A percentile compares a stretch with the other conserved stretches of the same genome.
These are phyloP conservation scores for Prunella vulgaris DNA, from an alignment of 257 asterid species.

Conservation along the genomic window DNA sequence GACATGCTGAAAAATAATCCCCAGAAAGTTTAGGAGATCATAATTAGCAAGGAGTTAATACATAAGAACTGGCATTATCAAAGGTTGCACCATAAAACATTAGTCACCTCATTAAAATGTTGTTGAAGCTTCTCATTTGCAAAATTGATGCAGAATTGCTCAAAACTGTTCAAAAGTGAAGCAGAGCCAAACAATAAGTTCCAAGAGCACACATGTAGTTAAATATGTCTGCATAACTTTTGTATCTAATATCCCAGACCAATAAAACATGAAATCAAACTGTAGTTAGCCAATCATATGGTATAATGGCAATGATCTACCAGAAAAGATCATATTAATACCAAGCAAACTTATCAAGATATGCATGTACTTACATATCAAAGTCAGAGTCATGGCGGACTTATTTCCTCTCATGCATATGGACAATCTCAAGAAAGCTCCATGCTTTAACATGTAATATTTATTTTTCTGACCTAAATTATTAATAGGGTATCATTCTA, in stretches of 20 bases:
- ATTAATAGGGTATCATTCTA: not conserved
- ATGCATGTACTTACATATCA: not conserved
- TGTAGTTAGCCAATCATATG: not conserved
- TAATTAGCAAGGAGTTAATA: constrained; percentile 12
- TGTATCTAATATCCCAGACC: not conserved
- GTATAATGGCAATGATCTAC: not conserved
- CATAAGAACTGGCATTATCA: constrained; percentile 22
- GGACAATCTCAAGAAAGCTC: not conserved
- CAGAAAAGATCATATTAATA: not conserved
- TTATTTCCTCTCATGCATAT: not conserved
- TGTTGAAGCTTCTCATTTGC: constrained; percentile 99
- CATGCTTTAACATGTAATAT: not conserved
- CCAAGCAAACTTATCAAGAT: not conserved
- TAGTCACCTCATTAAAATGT: constrained; percentile 93
- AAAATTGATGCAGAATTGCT: constrained; percentile 97
- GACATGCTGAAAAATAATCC: constrained; percentile 70
- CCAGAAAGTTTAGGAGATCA: not conserved
- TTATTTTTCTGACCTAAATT: not conserved
- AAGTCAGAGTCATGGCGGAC: not conserved
- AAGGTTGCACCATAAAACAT: constrained; percentile 17
- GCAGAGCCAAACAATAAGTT: constrained; percentile 18
- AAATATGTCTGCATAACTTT: not conserved
- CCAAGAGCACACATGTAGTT: not conserved
- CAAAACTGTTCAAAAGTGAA: constrained; percentile 58
- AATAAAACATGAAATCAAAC: constrained; percentile 7